Evolutionary conservation across 208 protist genomes (phyloP).

Genomic region (Trichomonas vaginalis): DNA sequence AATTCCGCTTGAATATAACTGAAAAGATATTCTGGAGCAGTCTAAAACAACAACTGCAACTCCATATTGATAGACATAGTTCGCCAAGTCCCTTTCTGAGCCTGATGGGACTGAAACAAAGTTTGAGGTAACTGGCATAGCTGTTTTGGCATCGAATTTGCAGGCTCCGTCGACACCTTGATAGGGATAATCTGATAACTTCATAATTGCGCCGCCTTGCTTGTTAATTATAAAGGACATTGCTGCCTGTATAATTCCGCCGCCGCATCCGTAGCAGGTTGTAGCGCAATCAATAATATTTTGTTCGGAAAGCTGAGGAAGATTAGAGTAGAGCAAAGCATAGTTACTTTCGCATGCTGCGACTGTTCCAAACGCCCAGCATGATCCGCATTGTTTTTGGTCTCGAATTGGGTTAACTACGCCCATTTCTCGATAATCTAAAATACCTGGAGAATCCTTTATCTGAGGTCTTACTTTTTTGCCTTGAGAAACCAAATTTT

Average conservation of each 20-base stretch:
- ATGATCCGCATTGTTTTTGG: background rate
- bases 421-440: background rate
- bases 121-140: background rate
- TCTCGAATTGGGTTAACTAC: background rate
- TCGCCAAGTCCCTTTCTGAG: background rate
- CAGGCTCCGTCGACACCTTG: background rate
- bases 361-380: background rate
- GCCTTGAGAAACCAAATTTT: background rate
- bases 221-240: background rate
- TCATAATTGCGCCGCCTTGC: background rate
- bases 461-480: background rate
- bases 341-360: background rate
- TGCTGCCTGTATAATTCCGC: background rate
- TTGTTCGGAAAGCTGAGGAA: background rate
- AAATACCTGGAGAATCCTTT: background rate
- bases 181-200: background rate
- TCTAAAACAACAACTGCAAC: background rate
- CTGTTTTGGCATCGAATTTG: background rate
- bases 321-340: background rate
- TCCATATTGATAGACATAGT: background rate
- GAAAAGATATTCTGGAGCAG: background rate
- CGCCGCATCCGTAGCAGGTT: background rate
- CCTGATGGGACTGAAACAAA: background rate
- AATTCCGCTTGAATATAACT: background rate
- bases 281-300: background rate